These are phyloP conservation scores for Rhynchospora pubera DNA, from an alignment of 176 grass and related monocot species.

Conservation along the genomic window DNA sequence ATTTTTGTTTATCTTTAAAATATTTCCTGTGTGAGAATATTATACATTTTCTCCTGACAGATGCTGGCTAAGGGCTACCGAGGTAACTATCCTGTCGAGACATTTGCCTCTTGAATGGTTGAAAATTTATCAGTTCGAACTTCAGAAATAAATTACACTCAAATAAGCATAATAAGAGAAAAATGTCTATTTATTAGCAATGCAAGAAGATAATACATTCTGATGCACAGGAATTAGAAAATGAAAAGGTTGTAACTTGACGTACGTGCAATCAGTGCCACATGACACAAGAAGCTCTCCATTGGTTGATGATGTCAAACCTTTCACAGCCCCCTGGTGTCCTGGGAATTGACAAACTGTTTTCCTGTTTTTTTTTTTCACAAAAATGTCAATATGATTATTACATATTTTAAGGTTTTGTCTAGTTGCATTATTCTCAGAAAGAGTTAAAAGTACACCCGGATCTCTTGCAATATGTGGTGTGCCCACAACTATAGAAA, in stretches of 20 bases:
- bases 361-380: conserved; percentile 56
- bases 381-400: conserved; percentile 2
- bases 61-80: not conserved
- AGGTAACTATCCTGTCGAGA: not conserved
- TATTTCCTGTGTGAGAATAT: too few species aligned
- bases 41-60: not conserved
- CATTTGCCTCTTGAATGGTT: not conserved
- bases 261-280: conserved; percentile 88
- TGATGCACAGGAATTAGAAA: conserved; percentile 1
- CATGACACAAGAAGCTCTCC: conserved; percentile 91
- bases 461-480: not conserved
- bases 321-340: conserved; percentile 75
- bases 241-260: not conserved
- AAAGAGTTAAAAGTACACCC: not conserved
- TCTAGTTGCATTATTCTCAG: not conserved
- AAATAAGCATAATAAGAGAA: not conserved
- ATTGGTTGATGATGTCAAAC: conserved; percentile 75
- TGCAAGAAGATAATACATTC: not conserved
- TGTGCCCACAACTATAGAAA: not conserved
- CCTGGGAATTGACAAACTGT: conserved; percentile 80
- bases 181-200: not conserved
- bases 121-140: not conserved
- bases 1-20: not conserved
- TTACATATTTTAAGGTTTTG: not conserved
- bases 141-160: not conserved